Base-by-base conservation (phyloP, 2,329 filamentous ascomycete genomes). In the Triangularia setosa region DNA sequence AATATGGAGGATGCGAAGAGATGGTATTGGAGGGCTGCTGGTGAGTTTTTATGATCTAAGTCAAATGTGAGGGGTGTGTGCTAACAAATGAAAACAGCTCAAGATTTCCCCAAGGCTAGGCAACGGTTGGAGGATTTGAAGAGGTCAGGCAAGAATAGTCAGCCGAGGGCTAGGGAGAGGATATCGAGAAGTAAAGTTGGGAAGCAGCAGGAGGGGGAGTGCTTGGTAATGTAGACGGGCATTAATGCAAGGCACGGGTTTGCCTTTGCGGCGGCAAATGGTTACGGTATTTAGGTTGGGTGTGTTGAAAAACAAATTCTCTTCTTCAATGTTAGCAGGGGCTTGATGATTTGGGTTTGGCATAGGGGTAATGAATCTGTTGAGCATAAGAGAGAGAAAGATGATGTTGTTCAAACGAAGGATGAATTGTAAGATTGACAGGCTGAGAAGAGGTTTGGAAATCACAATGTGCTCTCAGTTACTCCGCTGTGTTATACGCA, bases 21-120 rank as follows among this genome's bases (percentile, higher is more conserved):
- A 71, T 99, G 95, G 95, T 99, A 99, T 79, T 97, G 93, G 85
- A 85, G 94, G 76, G 93, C 95, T 78, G 95, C 95, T 75, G 91
- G 94, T 97, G 83, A 87, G 92, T 90, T 53, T 44, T 55, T 28
- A 4, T 27, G 28, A 24, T 21, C 16, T 40, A 5, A n/a, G 14
- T 12, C 11, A 8, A 12, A 2, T 40, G 16, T n/a, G 14, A 5
- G 2, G 35, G n/a, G 4, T 12, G 7, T 16, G 14, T 30, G 12
- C 66, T 69, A 58, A 66, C 75, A 27, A 4, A 65, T n/a, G n/a
- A 30, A 25, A 23, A 61, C 69, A 97, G 94, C 93, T 65, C 94
- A 98, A 80, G 92, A 96, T 73, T 97, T 96, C 74, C 90, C 91
- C 54, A 97, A 97, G 77, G 95, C 95, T 14, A 88, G 94, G 64